These are phyloP conservation scores for Pythium rishiriense DNA, from an alignment of 352 stramenopile genomes.

Conservation along the genomic window DNA sequence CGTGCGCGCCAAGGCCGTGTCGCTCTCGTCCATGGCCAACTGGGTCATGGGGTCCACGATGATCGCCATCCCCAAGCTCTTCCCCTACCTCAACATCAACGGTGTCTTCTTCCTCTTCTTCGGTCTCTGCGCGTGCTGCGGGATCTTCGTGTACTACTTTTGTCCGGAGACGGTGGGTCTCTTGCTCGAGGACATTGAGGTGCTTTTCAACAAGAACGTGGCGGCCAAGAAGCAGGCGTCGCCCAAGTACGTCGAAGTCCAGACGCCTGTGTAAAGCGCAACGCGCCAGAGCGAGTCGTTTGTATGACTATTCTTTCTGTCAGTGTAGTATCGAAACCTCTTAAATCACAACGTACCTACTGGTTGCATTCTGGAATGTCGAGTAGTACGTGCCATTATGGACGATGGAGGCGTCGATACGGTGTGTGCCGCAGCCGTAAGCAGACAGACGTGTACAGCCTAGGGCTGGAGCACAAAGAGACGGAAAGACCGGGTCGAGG, in stretches of 20 bases:
- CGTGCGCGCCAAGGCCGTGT: slow-evolving; percentile 40
- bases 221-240: slow-evolving; percentile 13
- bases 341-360: too few relatives aligned
- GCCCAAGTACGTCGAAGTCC: slow-evolving; percentile 22
- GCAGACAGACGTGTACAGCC: background rate
- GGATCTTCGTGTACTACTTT: slow-evolving; percentile 36
- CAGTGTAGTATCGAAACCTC: too few relatives aligned
- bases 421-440: background rate
- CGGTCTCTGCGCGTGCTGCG: slow-evolving; percentile 31
- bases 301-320: too few relatives aligned
- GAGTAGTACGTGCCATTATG: too few relatives aligned
- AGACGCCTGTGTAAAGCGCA: slow-evolving; percentile 20
- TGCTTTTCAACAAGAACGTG: slow-evolving; percentile 29
- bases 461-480: slow-evolving; percentile 60
- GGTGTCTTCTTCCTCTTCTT: slow-evolving; percentile 57
- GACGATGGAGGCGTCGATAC: background rate
- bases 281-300: background rate
- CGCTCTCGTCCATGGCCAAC: slow-evolving; percentile 35
- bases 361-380: too few relatives aligned
- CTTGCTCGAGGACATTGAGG: slow-evolving; percentile 39
- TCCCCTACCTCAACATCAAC: slow-evolving; percentile 44
- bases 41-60: slow-evolving; percentile 39
- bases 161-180: slow-evolving; percentile 44
- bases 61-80: slow-evolving; percentile 42
- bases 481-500: slow-evolving; percentile 65